These are phyloP conservation scores for Hamigera avellanea DNA, from an alignment of 495 filamentous ascomycete species.

Conservation along the genomic window DNA sequence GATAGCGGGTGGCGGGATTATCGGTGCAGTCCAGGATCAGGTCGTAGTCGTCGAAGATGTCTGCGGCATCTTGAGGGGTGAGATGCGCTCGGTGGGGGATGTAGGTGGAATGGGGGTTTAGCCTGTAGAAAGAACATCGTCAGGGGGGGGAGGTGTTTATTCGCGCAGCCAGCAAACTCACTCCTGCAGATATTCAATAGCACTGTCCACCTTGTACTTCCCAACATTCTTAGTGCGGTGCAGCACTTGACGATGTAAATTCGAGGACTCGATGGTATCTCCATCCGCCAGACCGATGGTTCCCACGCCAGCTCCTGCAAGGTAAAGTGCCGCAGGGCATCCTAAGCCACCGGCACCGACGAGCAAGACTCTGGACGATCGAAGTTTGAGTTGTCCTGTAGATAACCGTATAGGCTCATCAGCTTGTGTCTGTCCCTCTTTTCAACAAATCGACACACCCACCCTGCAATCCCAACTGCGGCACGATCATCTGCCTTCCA, in stretches of 20 bases:
- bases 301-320: conserved; percentile 79
- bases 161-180: conserved; percentile 20
- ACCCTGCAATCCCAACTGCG: conserved; percentile 73
- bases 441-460: too few relatives aligned
- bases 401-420: conserved; percentile 6
- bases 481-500: conserved; percentile 85
- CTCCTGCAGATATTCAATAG: conserved; percentile 53
- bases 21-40: conserved; percentile 91
- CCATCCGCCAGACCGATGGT: conserved; percentile 78
- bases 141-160: not conserved
- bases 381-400: conserved; percentile 68
- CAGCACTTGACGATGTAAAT: conserved; percentile 85
- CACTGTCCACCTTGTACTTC: conserved; percentile 71
- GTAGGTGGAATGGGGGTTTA: conserved; percentile 62
- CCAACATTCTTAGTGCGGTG: conserved; percentile 62
- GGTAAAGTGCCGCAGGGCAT: conserved; percentile 81
- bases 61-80: conserved; percentile 48
- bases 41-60: conserved; percentile 59
- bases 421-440: conserved; percentile 3
- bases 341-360: conserved; percentile 91
- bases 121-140: conserved; percentile 16
- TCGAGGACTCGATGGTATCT: conserved; percentile 78
- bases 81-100: conserved; percentile 48
- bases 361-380: conserved; percentile 58
- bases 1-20: conserved; percentile 78